phyloP scores from a whole-genome alignment of 495 filamentous ascomycete genomes.

The Cudoniella acicularis region DNA sequence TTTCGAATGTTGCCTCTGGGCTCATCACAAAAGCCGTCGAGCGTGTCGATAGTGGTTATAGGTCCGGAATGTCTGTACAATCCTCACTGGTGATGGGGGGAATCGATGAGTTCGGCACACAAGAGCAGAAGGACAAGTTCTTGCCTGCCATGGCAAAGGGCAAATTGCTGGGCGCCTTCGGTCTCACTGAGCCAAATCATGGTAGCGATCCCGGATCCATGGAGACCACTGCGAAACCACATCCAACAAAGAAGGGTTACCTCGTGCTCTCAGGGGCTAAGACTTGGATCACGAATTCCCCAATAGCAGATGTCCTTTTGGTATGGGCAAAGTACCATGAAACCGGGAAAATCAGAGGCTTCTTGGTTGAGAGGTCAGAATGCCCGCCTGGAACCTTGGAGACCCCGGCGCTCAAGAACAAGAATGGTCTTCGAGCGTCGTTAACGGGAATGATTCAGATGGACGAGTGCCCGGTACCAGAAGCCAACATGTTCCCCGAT shows the following conservation, averaged over 20 bases:
- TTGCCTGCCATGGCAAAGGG: conserved; percentile 84
- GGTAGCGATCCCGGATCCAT: conserved; percentile 94
- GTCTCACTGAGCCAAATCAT: conserved; percentile 95
- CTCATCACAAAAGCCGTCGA: conserved; percentile 96
- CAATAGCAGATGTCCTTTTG: conserved; percentile 84
- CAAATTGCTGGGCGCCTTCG: conserved; percentile 85
- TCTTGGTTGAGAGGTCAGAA: conserved; percentile 75
- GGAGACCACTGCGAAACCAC: conserved; percentile 83
- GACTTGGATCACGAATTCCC: conserved; percentile 99
- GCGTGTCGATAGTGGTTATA: conserved; percentile 91
- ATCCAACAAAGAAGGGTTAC: conserved; percentile 84
- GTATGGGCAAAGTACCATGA: conserved; percentile 92
- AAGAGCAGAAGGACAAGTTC: conserved; percentile 86
- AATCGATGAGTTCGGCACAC: conserved; percentile 89
- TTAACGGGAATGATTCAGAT: conserved; percentile 98
- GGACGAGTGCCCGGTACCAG: conserved; percentile 81
- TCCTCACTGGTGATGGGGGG: conserved; percentile 93
- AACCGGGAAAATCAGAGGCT: conserved; percentile 94
- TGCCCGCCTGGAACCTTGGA: conserved; percentile 86
- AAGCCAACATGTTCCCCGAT: conserved; percentile 90
- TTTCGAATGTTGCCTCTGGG: conserved; percentile 84
- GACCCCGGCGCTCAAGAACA: conserved; percentile 91
- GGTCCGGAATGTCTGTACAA: conserved; percentile 95
- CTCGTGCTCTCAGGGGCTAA: conserved; percentile 80
- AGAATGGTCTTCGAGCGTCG: conserved; percentile 87